Evolutionary conservation across 768 basidiomycete species (phyloP), one percentile per base, ranked within the genome.

Genomic region (Calocybe indica): DNA sequence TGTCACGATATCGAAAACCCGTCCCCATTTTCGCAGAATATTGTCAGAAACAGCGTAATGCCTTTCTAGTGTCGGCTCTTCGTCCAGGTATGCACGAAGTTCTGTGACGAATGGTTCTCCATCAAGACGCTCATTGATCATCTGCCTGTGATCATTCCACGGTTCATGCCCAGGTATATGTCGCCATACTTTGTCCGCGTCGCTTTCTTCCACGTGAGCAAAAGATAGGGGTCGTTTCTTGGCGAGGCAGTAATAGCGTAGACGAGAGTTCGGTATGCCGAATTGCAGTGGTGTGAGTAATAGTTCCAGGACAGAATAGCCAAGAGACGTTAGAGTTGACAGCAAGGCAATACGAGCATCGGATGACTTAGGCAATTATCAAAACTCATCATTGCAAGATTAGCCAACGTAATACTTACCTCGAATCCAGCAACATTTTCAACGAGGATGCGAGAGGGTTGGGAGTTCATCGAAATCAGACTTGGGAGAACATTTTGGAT

Each of bases 361-460:
- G 1, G 88, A 91, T 6, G 69, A 67, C 88, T 92, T 60, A 9
- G 46, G 33, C 34, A 34, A 40, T 15, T 6, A 41, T 49, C 8
- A 15, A 10, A 40, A 9, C 15, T 14, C 43, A 13, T 15, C n/a
- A 43, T 43, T 9, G 48, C 43, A 45, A 48, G 49, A 54, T 22
- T 31, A 22, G 7, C 15, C 10, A 45, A 33, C 5, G n/a, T 22
- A 29, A 36, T 41, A 63, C 62, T 56, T 60, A 87, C 88, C 80
- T 88, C 85, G 54, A 91, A 91, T 6, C 87, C 88, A 7, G 82
- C 85, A 3, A 92, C 89, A 54, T 91, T 91, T 59, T 91, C 89
- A 7, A 92, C 69, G 8, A 91, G 71, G 7, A 91, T 58, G 49
- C 73, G 75, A 3, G 63, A 65, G 5, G 89, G 89, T 47, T 80